These are phyloP conservation scores for Skeletonema potamos DNA, from an alignment of 108 stramenopile genomes.

Conservation along the genomic window DNA sequence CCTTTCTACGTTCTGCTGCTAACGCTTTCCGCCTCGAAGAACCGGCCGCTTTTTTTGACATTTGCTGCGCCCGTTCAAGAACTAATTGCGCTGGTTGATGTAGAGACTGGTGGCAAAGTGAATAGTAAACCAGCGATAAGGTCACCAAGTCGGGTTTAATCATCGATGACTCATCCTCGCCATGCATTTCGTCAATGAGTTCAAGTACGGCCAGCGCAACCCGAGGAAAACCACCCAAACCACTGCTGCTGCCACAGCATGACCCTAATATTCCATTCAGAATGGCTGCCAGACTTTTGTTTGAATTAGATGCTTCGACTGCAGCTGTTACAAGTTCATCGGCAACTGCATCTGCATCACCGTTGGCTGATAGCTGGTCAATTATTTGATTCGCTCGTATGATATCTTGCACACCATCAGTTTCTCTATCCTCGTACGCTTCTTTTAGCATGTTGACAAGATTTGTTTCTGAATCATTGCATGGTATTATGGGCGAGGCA, in stretches of 20 bases:
- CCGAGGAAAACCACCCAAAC: conserved; percentile 14
- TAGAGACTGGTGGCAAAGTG: neutral
- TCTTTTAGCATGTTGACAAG: conserved; percentile 6
- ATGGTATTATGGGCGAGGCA: neutral
- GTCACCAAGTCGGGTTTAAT: conserved; percentile 28
- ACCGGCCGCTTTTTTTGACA: conserved; percentile 63
- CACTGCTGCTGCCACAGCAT: conserved; percentile 44
- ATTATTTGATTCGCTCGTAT: conserved; percentile 15
- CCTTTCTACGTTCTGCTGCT: conserved; percentile 48
- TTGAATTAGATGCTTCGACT: conserved; percentile 35
- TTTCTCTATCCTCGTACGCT: conserved; percentile 28
- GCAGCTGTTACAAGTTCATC: conserved; percentile 37
- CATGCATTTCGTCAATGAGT: conserved; percentile 29
- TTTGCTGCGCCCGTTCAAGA: conserved; percentile 49
- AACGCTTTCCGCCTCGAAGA: conserved; percentile 62
- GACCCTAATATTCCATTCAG: conserved; percentile 59
- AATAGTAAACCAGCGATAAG: conserved; percentile 18
- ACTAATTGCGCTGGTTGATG: conserved; percentile 28
- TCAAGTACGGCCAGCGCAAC: conserved; percentile 22
- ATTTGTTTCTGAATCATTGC: neutral
- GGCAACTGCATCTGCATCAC: conserved; percentile 17
- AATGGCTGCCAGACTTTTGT: conserved; percentile 38
- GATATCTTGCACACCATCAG: conserved; percentile 33
- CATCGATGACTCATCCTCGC: conserved; percentile 14
- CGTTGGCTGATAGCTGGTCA: neutral